These are phyloP conservation scores for Phylloporus rhodoxanthus DNA, from an alignment of 768 basidiomycete genomes.

Conservation along the genomic window DNA sequence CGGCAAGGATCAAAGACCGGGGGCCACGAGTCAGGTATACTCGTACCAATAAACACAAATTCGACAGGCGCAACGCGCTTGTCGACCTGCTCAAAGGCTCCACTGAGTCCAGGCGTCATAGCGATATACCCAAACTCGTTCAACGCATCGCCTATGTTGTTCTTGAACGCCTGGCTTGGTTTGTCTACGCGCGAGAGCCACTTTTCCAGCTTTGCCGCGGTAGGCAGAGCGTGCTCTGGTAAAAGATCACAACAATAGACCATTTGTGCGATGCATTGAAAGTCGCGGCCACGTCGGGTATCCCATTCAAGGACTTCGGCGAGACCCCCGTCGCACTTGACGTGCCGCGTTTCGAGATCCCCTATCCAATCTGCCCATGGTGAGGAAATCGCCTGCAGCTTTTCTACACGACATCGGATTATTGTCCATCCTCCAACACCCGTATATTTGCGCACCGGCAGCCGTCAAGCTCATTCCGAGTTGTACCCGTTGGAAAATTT, in stretches of 20 bases:
- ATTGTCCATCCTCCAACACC: not conserved
- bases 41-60: constrained; percentile 74
- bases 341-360: constrained; percentile 50
- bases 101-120: constrained; percentile 32
- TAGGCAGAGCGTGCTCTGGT: constrained; percentile 43
- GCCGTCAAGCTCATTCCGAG: constrained; percentile 69
- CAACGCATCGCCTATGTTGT: constrained; percentile 48
- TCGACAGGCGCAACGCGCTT: constrained; percentile 67
- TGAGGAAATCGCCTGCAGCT: constrained; percentile 71
- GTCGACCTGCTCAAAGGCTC: constrained; percentile 47
- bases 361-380: constrained; percentile 65
- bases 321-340: constrained; percentile 56
- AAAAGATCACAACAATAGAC: constrained; percentile 60
- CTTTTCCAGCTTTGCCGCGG: constrained; percentile 50
- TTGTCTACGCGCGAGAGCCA: constrained; percentile 31
- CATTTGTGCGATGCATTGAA: constrained; percentile 66
- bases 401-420: constrained; percentile 44
- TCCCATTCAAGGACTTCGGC: constrained; percentile 54
- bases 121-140: constrained; percentile 52
- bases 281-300: constrained; percentile 65
- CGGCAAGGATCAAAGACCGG: not conserved
- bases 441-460: constrained; percentile 43
- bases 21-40: not conserved
- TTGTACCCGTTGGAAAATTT: constrained; percentile 80
- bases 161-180: constrained; percentile 47